Conservation (phyloP, 345 rosid genomes). For the Mallotus nudiflorus region DNA sequence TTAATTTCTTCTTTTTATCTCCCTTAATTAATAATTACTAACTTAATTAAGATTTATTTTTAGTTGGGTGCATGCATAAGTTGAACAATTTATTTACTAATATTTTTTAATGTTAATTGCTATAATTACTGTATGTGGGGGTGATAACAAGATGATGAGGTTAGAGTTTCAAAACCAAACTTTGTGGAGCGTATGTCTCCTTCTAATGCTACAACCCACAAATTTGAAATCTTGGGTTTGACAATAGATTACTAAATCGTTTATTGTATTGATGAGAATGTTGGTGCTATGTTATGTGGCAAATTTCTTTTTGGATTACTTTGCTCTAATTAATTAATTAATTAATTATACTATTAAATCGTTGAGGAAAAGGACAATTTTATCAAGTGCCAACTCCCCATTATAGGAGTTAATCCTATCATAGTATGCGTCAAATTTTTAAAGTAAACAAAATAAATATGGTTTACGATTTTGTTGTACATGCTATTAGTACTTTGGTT, state of each 20-base stretch:
- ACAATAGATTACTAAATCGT: background rate
- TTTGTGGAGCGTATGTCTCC: slow-evolving; percentile 33
- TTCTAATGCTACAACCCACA: slow-evolving; percentile 27
- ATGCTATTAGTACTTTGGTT: too few species aligned
- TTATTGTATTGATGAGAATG: slow-evolving; percentile 28
- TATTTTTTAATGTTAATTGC: slow-evolving; percentile 11
- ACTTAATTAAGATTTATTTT: background rate
- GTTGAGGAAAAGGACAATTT: too few species aligned
- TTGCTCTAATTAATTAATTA: too few species aligned
- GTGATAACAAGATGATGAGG: background rate
- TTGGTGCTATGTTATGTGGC: slow-evolving; percentile 24
- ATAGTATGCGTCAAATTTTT: too few species aligned
- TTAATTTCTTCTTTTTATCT: slow-evolving; percentile 2
- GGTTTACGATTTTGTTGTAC: too few species aligned
- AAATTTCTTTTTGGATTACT: too few species aligned
- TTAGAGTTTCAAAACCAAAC: slow-evolving; percentile 24
- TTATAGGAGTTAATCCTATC: too few species aligned
- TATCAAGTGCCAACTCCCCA: too few species aligned
- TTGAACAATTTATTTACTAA: background rate
- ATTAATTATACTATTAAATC: too few species aligned
- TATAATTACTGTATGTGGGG: background rate
- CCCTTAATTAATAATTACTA: background rate
- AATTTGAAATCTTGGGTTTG: slow-evolving; percentile 20
- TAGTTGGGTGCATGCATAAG: background rate
- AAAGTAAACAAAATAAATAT: too few species aligned